These are phyloP conservation scores for Cinnamomum micranthum DNA, from an alignment of 164 flowering plant genomes.

Conservation along the genomic window DNA sequence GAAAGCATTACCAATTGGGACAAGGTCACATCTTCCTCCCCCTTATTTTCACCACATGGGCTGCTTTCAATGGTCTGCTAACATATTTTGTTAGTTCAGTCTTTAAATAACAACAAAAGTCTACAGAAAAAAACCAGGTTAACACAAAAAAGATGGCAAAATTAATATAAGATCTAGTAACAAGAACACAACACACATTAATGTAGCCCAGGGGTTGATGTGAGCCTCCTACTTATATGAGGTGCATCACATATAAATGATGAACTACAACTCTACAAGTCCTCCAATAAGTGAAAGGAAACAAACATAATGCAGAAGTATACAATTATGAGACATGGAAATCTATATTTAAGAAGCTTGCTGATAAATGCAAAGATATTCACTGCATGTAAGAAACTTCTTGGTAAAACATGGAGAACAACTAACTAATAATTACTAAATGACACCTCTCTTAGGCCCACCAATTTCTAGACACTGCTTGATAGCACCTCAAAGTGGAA, in stretches of 20 bases:
- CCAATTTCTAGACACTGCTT: too few species aligned
- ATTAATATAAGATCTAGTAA: background rate
- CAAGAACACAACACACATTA: too few species aligned
- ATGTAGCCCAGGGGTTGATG: too few species aligned
- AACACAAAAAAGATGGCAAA: background rate
- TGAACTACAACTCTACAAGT: background rate
- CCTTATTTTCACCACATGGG: constrained; percentile 53
- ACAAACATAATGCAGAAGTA: background rate
- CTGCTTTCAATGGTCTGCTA: constrained; percentile 86
- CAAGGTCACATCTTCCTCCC: constrained; percentile 71
- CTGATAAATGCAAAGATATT: background rate
- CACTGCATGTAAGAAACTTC: background rate
- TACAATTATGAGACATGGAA: background rate
- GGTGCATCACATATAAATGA: too few species aligned
- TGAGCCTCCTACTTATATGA: too few species aligned
- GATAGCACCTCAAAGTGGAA: too few species aligned
- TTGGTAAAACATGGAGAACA: too few species aligned
- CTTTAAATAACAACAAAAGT: background rate
- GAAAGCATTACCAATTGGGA: constrained; percentile 67
- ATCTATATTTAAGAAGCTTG: background rate
- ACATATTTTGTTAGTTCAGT: background rate
- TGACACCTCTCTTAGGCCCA: too few species aligned
- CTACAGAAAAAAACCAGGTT: background rate
- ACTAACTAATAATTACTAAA: too few species aligned
- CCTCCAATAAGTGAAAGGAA: background rate